Conservation (phyloP, 768 basidiomycete species). For the Pleurotus eryngii region DNA sequence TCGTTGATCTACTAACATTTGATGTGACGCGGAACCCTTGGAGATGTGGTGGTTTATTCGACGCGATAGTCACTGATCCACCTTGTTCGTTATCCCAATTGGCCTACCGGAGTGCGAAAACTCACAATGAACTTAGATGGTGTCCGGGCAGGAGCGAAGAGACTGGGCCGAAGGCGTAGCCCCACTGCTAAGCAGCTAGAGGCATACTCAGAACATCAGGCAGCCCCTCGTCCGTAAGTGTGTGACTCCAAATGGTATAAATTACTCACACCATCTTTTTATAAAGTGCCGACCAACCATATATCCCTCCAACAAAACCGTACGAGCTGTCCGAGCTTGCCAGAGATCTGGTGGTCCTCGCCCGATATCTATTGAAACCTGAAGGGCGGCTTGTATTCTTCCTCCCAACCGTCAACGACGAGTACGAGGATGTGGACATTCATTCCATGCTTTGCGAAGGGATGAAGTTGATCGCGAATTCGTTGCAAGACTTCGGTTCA, state of each 20-base stretch:
- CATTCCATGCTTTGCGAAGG: slow-evolving; percentile 76
- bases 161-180: slow-evolving; percentile 65
- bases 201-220: slow-evolving; percentile 33
- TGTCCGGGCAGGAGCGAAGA: slow-evolving; percentile 84
- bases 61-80: slow-evolving; percentile 93
- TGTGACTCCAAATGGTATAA: background rate
- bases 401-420: slow-evolving; percentile 87
- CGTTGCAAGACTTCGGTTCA: slow-evolving; percentile 88
- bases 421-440: slow-evolving; percentile 87
- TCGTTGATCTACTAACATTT: slow-evolving; percentile 87
- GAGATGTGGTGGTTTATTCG: slow-evolving; percentile 86
- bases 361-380: slow-evolving; percentile 82
- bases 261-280: background rate
- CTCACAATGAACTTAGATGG: slow-evolving; percentile 57
- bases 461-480: slow-evolving; percentile 86
- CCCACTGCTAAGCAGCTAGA: slow-evolving; percentile 35
- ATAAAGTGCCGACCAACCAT: slow-evolving; percentile 56
- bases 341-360: slow-evolving; percentile 73
- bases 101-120: background rate
- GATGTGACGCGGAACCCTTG: slow-evolving; percentile 91
- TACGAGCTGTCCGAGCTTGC: slow-evolving; percentile 89
- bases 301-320: slow-evolving; percentile 86
- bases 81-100: slow-evolving; percentile 60
- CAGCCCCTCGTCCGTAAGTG: slow-evolving; percentile 43
- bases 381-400: slow-evolving; percentile 93